Base-by-base conservation (phyloP, 225 moss, liverwort and hornwort genomes). In the Polytrichum commune region DNA sequence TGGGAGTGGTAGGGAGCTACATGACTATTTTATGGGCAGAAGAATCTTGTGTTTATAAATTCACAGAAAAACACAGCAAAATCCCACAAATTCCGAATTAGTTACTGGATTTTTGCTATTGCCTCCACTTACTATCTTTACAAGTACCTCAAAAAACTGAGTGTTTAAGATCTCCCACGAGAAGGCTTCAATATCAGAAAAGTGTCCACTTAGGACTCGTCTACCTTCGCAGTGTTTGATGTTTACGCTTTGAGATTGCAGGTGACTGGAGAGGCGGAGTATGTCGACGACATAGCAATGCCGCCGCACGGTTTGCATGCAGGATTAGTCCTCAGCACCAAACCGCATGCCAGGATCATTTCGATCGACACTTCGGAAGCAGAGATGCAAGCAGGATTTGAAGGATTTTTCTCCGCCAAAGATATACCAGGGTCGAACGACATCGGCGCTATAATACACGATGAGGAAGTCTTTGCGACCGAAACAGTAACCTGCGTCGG, bases 211-310 rank as follows among this genome's bases (percentile, higher is more conserved):
- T 16, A 46, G 46, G 46, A 38, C 16, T 46, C 35, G 35, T 46
- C 46, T 16, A 46, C 16, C 38, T 46, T 46, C 13, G 46, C 46
- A 46, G 46, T 3, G 13, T 46, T 46, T 46, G 46, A 46, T 46
- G 46, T 46, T 46, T 46, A 13, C 46, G 46, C 13, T 13, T 4
- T 16, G 46, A 46, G 46, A 35, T 66, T 72, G 70, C 74, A 96
- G 96, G 94, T 94, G 55, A 91, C 97, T 7, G 97, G 97, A 70
- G 97, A 97, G 74, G 97, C 94, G 25, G 94, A 97, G 77, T 97
- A 97, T 74, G 89, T 85, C 8, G 97, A 97, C 73, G 97, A 97
- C 79, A 76, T 91, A 53, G 89, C 90, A 33, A 82, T 89, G 76
- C 92, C 94, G 18, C 22, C 78, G 7, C 87, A 88, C 55, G 80